phyloP scores from a whole-genome alignment of 179 eudicot genomes.

The Beta lomatogona region DNA sequence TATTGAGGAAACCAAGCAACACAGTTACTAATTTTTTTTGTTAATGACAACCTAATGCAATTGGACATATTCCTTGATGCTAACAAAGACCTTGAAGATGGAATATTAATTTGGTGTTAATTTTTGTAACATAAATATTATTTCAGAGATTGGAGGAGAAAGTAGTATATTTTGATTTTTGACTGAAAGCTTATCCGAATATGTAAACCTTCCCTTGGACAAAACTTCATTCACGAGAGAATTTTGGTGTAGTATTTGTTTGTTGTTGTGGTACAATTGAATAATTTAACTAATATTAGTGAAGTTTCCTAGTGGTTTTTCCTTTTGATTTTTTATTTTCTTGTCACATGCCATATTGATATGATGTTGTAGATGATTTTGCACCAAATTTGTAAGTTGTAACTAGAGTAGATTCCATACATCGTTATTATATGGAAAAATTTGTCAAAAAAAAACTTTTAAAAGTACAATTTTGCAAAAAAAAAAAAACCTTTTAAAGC shows the following conservation, averaged over 20 bases:
- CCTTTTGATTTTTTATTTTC: background rate
- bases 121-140: background rate
- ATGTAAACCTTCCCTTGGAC: background rate
- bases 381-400: no score
- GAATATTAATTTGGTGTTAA: no score
- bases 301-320: background rate
- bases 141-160: background rate
- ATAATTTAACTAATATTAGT: background rate
- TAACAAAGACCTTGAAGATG: no score
- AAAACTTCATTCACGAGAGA: conserved; percentile 19
- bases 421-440: no score
- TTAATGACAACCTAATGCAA: conserved; percentile 11
- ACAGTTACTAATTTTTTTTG: background rate
- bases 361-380: no score
- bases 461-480: no score
- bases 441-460: no score
- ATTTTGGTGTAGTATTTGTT: background rate
- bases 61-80: conserved; percentile 13
- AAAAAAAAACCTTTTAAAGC: no score
- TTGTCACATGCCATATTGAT: no score
- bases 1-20: conserved; percentile 14
- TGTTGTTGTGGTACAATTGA: background rate
- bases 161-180: no score
- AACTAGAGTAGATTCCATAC: no score
- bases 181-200: no score